Percentiles rank a stretch among this genome's conserved stretches.
phyloP scores from a whole-genome alignment of 768 basidiomycete genomes.

The Lactifluus echinatus region DNA sequence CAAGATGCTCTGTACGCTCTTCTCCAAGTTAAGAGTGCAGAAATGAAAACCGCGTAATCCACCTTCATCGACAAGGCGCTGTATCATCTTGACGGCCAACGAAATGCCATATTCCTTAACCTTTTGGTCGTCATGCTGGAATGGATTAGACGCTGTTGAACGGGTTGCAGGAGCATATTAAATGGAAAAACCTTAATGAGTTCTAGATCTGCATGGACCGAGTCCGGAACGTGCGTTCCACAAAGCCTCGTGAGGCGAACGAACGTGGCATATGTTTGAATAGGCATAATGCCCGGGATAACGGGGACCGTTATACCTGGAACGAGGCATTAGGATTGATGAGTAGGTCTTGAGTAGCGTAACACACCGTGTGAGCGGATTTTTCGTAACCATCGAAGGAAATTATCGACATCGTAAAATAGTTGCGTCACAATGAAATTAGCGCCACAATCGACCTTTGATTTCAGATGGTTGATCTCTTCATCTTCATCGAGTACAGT shows the following conservation, averaged over 20 bases:
- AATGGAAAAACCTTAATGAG: slow-evolving; percentile 56
- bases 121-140: slow-evolving; percentile 82
- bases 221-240: slow-evolving; percentile 63
- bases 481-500: slow-evolving; percentile 46
- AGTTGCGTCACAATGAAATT: slow-evolving; percentile 95
- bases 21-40: slow-evolving; percentile 95
- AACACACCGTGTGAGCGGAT: slow-evolving; percentile 59
- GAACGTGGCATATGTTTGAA: slow-evolving; percentile 94
- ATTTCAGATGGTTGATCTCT: slow-evolving; percentile 63
- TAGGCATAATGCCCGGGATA: slow-evolving; percentile 95
- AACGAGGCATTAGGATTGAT: not conserved
- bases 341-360: not conserved
- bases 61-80: slow-evolving; percentile 44
- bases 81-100: slow-evolving; percentile 76
- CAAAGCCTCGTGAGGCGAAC: slow-evolving; percentile 85
- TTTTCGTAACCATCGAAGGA: slow-evolving; percentile 68
- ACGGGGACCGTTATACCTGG: slow-evolving; percentile 84
- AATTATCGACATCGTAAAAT: slow-evolving; percentile 92
- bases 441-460: slow-evolving; percentile 90
- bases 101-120: slow-evolving; percentile 93
- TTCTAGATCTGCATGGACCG: slow-evolving; percentile 57
- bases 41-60: slow-evolving; percentile 76
- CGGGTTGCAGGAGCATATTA: not conserved
- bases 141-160: not conserved
- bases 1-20: slow-evolving; percentile 81